phyloP scores from a whole-genome alignment of 345 rosid genomes.

The Capsella bursapastoris region DNA sequence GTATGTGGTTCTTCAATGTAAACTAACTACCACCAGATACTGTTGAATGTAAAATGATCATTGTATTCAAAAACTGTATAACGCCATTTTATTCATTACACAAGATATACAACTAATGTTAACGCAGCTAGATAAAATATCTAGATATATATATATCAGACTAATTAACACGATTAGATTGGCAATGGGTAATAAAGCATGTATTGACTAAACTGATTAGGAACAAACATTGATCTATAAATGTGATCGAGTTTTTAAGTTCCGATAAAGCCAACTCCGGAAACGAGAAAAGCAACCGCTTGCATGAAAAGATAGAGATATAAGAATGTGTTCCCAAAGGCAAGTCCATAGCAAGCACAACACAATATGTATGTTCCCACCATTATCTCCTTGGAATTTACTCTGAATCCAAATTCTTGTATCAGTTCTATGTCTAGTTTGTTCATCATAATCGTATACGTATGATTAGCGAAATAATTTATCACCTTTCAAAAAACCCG shows the following conservation, averaged over 20 bases:
- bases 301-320: slow-evolving; percentile 69
- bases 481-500: slow-evolving; percentile 60
- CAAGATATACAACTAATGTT: not conserved
- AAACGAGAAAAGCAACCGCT: slow-evolving; percentile 68
- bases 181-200: not conserved
- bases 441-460: too few species aligned
- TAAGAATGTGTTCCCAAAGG: slow-evolving; percentile 59
- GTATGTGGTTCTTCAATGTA: too few species aligned
- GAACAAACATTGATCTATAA: not conserved
- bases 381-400: slow-evolving; percentile 64
- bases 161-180: not conserved
- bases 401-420: slow-evolving; percentile 39
- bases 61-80: too few species aligned
- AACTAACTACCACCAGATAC: too few species aligned
- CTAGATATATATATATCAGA: not conserved
- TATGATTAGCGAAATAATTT: not conserved
- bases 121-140: slow-evolving; percentile 5
- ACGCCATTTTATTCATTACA: too few species aligned
- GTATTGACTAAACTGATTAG: slow-evolving; percentile 1
- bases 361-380: slow-evolving; percentile 70
- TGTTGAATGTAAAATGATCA: too few species aligned
- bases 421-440: too few species aligned
- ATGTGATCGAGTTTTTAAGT: slow-evolving; percentile 26
- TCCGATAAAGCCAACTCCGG: slow-evolving; percentile 77
- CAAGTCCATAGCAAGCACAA: slow-evolving; percentile 69